phyloP scores from a whole-genome alignment of 139 green algal genomes.

The Tetradesmus obliquus region DNA sequence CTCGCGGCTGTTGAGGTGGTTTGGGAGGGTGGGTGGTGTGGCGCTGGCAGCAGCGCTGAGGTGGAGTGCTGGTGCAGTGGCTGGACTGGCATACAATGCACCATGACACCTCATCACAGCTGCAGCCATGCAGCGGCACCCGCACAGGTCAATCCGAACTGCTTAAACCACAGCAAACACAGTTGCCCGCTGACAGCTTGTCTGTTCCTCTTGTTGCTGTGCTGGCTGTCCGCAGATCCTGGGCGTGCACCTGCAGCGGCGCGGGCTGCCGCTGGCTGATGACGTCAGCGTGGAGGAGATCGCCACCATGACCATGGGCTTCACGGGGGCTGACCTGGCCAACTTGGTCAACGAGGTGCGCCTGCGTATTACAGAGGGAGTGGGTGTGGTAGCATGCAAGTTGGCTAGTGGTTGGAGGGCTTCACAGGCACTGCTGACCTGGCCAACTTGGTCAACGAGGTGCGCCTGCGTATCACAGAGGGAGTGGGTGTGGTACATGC shows the following conservation, averaged over 20 bases:
- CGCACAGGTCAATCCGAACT: too few species aligned
- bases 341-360: slow-evolving; percentile 75
- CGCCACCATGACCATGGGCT: slow-evolving; percentile 73
- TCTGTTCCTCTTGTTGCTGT: neutral
- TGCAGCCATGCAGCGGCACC: too few species aligned
- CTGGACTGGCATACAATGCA: neutral
- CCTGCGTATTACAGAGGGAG: neutral
- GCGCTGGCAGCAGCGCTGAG: neutral
- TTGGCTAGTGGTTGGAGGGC: slow-evolving; percentile 30
- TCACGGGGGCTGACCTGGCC: slow-evolving; percentile 83
- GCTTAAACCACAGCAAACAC: too few species aligned
- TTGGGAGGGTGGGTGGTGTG: neutral
- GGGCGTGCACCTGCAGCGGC: slow-evolving; percentile 71
- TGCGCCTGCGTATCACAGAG: neutral
- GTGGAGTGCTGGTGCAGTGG: neutral
- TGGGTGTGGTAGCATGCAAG: neutral
- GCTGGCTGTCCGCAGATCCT: slow-evolving; percentile 8
- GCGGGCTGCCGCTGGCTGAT: slow-evolving; percentile 62
- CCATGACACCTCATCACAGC: too few species aligned
- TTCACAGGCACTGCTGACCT: slow-evolving; percentile 82
- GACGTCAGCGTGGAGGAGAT: slow-evolving; percentile 56
- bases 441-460: slow-evolving; percentile 78
- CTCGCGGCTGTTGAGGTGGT: neutral
- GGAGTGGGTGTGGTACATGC: neutral
- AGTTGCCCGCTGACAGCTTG: neutral